Base-by-base conservation (phyloP, 176 grass and related monocot species). In the bread wheat (Triticum aestivum) region DNA sequence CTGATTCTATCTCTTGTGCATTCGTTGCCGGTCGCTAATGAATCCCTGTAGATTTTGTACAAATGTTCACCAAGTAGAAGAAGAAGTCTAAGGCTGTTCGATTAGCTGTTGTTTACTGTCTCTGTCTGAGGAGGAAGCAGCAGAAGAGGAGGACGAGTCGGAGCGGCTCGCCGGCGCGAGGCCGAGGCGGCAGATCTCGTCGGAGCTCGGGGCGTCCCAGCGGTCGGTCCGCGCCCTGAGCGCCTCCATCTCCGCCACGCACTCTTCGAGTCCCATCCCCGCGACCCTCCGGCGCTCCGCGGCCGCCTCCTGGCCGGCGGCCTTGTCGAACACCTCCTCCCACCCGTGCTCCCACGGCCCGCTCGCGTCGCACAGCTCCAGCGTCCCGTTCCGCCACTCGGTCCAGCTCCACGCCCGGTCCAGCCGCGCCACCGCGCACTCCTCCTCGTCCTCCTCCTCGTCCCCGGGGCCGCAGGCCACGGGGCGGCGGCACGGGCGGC, bases 351-450 rank as follows among this genome's bases (percentile, higher is more conserved):
- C 88, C 93, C 96, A 98, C 6, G 85, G 59, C 13, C 65, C 70
- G 35, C 70, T 88, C 2, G 72, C 96, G 21, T 94, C 79, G 58
- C 96, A 98, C 9, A 98, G 62, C 29, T 95, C 86, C 13, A 95
- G 29, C 6, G n/a, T 88, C 20, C 82, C 86, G 18, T 94, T 87
- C 69, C 88, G 65, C 90, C 88, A 91, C 74, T 91, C 88, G 0
- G 86, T 88, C 96, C 96, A 98, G 35, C 93, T 85, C 93, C 93
- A 98, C 7, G 5, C 45, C 0, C 1, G 0, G 12, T 88, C 56
- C 17, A 98, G 23, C 58, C 8, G 0, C 9, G 11, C 84, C 11
- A 52, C 79, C 15, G 13, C 20, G 9, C 71, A 74, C 12, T 4
- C 41, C 41, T 49, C 71, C 54, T 59, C 24, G 24, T 24, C 54